Percentiles rank a stretch among this genome's conserved stretches.
phyloP scores from a whole-genome alignment of 306 rosid genomes.

The Citrullus amarus region DNA sequence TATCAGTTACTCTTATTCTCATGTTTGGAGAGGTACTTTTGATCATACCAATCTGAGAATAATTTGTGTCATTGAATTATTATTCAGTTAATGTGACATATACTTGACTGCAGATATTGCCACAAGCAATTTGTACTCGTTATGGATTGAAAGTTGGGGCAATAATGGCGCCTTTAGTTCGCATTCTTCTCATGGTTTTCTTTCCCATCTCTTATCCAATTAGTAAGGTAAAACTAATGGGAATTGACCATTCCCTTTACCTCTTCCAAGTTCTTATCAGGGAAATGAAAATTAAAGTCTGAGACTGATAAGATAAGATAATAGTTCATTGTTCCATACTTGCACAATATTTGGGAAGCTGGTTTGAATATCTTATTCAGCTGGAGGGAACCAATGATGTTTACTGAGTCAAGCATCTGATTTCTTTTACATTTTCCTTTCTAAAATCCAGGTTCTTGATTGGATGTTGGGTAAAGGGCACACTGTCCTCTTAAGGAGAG shows the following conservation, averaged over 20 bases:
- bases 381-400: neutral
- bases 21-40: conserved; percentile 79
- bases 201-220: conserved; percentile 84
- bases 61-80: neutral
- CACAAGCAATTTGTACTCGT: conserved; percentile 88
- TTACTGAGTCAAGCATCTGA: neutral
- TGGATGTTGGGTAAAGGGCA: conserved; percentile 98
- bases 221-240: conserved; percentile 53
- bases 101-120: conserved; percentile 56
- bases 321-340: neutral
- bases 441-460: conserved; percentile 59
- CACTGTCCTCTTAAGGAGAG: conserved; percentile 82
- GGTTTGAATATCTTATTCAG: neutral
- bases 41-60: neutral
- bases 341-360: neutral
- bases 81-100: neutral
- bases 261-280: neutral
- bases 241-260: neutral
- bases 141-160: conserved; percentile 90
- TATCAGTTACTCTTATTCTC: conserved; percentile 85
- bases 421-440: neutral
- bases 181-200: conserved; percentile 63
- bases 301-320: neutral
- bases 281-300: neutral
- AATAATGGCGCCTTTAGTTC: conserved; percentile 79